A percentile compares a stretch with the other conserved stretches of the same genome.
Evolutionary conservation across 257 asterid genomes (phyloP).

Genomic region (Jasminum sambac): DNA sequence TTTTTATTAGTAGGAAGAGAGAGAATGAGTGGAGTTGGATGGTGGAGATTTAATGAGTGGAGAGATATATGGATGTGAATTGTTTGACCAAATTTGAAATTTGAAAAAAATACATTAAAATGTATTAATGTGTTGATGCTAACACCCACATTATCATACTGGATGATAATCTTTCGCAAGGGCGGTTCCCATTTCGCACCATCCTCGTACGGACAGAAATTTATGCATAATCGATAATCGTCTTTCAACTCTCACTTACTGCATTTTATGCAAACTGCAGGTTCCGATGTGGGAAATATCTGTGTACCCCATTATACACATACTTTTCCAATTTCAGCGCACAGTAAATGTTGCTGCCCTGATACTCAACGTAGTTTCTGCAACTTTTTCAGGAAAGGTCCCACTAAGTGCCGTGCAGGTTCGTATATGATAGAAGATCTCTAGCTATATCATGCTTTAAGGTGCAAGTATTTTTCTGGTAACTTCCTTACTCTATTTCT

Average conservation of each 20-base stretch:
- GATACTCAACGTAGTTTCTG: conserved; percentile 85
- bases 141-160: conserved; percentile 85
- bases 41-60: too few species aligned
- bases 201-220: background rate
- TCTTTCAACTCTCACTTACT: background rate
- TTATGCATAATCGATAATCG: background rate
- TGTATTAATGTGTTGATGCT: too few species aligned
- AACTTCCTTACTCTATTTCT: conserved; percentile 9
- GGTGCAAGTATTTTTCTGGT: background rate
- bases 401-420: conserved; percentile 99
- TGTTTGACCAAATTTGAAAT: too few species aligned
- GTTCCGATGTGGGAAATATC: conserved; percentile 98
- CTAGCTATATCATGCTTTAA: too few species aligned
- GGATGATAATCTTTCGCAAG: conserved; percentile 95
- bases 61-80: too few species aligned
- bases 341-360: conserved; percentile 96
- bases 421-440: conserved; percentile 9
- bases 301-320: conserved; percentile 92
- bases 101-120: too few species aligned
- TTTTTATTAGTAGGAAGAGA: too few species aligned
- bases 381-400: conserved; percentile 83
- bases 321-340: conserved; percentile 92
- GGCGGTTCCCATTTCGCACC: conserved; percentile 42
- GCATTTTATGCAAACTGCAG: conserved; percentile 42
- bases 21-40: too few species aligned